These are phyloP conservation scores for Yamadazyma nakazawae DNA, from an alignment of 805 yeast species.

Conservation along the genomic window DNA sequence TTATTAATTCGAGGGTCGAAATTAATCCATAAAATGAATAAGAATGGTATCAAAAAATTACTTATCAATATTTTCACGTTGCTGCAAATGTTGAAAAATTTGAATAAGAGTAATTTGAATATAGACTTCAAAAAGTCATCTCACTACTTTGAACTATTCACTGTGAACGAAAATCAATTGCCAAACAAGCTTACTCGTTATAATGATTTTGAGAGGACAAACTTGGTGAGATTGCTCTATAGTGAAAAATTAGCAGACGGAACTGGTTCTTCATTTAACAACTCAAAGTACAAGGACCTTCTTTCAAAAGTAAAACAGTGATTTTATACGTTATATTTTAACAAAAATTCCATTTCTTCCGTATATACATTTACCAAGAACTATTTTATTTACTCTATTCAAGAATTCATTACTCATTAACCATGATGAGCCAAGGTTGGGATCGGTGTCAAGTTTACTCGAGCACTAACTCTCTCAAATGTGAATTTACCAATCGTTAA, in stretches of 20 bases:
- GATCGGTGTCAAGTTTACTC: slow-evolving; percentile 19
- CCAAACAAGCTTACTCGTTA: slow-evolving; percentile 24
- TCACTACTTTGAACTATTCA: slow-evolving; percentile 54
- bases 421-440: slow-evolving; percentile 6
- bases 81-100: slow-evolving; percentile 65
- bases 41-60: slow-evolving; percentile 57
- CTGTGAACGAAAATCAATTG: slow-evolving; percentile 46
- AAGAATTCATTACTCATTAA: neutral
- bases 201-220: slow-evolving; percentile 44
- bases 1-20: slow-evolving; percentile 52
- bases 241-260: slow-evolving; percentile 42
- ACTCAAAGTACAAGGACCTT: slow-evolving; percentile 37
- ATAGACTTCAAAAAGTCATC: slow-evolving; percentile 54
- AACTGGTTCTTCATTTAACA: slow-evolving; percentile 35
- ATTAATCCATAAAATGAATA: slow-evolving; percentile 48
- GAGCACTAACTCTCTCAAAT: slow-evolving; percentile 55
- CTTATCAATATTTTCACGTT: slow-evolving; percentile 59
- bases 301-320: slow-evolving; percentile 21
- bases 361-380: neutral
- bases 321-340: no score
- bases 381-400: neutral
- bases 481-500: slow-evolving; percentile 66
- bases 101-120: slow-evolving; percentile 46
- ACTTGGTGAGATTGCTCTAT: slow-evolving; percentile 52
- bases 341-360: neutral